Percentiles rank a stretch among this genome's conserved stretches.
Evolutionary conservation across 495 filamentous ascomycete species (phyloP).

Genomic region (Xylaria longipes): DNA sequence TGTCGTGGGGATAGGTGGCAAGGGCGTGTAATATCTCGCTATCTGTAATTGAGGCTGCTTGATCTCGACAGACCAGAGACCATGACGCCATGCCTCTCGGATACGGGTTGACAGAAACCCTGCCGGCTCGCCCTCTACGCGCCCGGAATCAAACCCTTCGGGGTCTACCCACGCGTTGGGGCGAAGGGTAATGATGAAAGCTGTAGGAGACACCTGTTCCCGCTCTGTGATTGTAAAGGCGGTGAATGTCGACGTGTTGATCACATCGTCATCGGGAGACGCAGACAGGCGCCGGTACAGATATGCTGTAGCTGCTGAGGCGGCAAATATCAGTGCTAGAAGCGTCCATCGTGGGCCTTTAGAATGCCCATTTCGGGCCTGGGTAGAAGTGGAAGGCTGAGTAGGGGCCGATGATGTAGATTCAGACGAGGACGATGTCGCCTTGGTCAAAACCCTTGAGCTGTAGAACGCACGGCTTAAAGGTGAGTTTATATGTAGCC

Average conservation of each 20-base stretch:
- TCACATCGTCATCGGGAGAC: conserved; percentile 26
- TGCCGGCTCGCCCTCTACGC: conserved; percentile 39
- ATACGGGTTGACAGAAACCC: conserved; percentile 25
- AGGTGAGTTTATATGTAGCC: background rate
- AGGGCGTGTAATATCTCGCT: conserved; percentile 83
- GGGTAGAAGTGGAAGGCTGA: background rate
- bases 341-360: conserved; percentile 12
- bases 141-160: conserved; percentile 43
- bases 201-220: conserved; percentile 74
- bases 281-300: conserved; percentile 10
- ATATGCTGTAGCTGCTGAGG: conserved; percentile 11
- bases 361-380: background rate
- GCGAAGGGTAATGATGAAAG: conserved; percentile 74
- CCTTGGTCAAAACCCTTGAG: background rate
- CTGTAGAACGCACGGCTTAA: background rate
- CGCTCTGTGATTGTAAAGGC: conserved; percentile 68
- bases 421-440: background rate
- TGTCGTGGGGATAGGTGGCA: conserved; percentile 59
- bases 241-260: conserved; percentile 62
- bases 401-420: background rate
- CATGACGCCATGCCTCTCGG: conserved; percentile 49
- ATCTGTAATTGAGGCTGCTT: conserved; percentile 95
- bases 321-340: conserved; percentile 22
- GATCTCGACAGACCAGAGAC: conserved; percentile 86
- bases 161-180: conserved; percentile 35